Evolutionary conservation across 2,329 filamentous ascomycete genomes (phyloP).

Genomic region (Fusarium protoensiforme): DNA sequence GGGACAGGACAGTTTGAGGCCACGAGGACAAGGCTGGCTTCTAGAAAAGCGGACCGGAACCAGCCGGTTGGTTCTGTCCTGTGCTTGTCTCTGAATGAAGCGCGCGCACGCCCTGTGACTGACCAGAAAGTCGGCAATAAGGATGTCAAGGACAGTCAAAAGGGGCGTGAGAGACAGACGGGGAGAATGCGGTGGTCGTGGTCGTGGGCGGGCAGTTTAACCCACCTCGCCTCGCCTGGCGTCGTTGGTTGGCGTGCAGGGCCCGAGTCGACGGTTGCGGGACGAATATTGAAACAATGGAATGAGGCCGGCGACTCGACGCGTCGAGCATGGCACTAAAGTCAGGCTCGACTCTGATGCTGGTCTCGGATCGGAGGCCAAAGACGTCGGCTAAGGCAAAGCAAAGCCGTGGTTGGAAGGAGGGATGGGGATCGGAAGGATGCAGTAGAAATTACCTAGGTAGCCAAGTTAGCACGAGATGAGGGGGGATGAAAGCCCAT

Average conservation of each 20-base stretch:
- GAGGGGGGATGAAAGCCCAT: background rate
- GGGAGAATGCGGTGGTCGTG: background rate
- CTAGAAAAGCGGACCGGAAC: slow-evolving; percentile 23
- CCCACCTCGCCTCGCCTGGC: slow-evolving; percentile 22
- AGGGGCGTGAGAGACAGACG: slow-evolving; percentile 26
- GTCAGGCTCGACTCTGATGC: background rate
- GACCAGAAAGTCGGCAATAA: slow-evolving; percentile 1
- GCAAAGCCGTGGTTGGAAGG: background rate
- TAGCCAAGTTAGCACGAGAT: background rate
- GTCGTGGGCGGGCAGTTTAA: slow-evolving; percentile 27
- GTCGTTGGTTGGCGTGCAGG: slow-evolving; percentile 27
- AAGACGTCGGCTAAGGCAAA: background rate
- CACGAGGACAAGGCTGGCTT: slow-evolving; percentile 31
- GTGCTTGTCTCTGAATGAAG: background rate
- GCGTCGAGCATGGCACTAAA: slow-evolving; percentile 12
- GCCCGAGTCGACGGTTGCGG: slow-evolving; percentile 37
- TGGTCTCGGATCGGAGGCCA: background rate
- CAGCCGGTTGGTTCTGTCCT: slow-evolving; percentile 11
- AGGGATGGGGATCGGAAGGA: background rate
- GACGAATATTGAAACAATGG: slow-evolving; percentile 26
- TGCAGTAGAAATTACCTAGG: background rate
- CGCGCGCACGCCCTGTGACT: background rate
- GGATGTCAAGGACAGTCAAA: slow-evolving; percentile 16
- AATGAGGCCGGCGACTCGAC: slow-evolving; percentile 25
- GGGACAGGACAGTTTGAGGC: slow-evolving; percentile 23